Evolutionary conservation across 192 early-diverging fungal species (phyloP).

Genomic region (Umbelopsis sp.): DNA sequence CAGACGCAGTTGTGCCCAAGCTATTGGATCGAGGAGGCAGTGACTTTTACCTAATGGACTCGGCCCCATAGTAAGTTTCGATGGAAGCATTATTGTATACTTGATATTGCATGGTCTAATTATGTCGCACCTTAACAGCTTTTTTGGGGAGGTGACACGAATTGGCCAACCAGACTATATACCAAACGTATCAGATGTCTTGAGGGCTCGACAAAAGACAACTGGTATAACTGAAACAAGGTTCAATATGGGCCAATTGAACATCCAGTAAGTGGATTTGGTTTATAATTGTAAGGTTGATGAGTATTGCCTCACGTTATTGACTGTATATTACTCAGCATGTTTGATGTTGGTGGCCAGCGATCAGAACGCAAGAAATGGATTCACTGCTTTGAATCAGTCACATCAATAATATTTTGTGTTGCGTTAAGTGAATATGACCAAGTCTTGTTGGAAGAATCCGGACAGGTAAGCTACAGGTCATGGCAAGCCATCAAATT

Average conservation of each 20-base stretch:
- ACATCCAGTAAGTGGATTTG: slow-evolving; percentile 69
- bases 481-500: too few relatives aligned
- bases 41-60: slow-evolving; percentile 91
- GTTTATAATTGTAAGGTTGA: too few relatives aligned
- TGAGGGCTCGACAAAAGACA: slow-evolving; percentile 96
- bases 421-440: slow-evolving; percentile 93
- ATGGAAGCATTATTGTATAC: neutral
- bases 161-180: slow-evolving; percentile 82
- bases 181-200: slow-evolving; percentile 92
- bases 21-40: slow-evolving; percentile 68
- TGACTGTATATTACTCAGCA: slow-evolving; percentile 49
- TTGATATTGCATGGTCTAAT: slow-evolving; percentile 4
- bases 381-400: slow-evolving; percentile 87
- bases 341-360: slow-evolving; percentile 90
- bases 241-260: slow-evolving; percentile 91
- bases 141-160: slow-evolving; percentile 88
- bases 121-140: slow-evolving; percentile 52
- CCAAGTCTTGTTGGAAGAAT: slow-evolving; percentile 87
- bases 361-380: slow-evolving; percentile 84
- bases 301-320: too few relatives aligned
- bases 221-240: slow-evolving; percentile 96
- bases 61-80: slow-evolving; percentile 78
- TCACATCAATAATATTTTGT: slow-evolving; percentile 93
- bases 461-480: slow-evolving; percentile 50
- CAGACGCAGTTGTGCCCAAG: slow-evolving; percentile 65